phyloP scores from a whole-genome alignment of 352 stramenopile genomes.

The Pythium volutum region DNA sequence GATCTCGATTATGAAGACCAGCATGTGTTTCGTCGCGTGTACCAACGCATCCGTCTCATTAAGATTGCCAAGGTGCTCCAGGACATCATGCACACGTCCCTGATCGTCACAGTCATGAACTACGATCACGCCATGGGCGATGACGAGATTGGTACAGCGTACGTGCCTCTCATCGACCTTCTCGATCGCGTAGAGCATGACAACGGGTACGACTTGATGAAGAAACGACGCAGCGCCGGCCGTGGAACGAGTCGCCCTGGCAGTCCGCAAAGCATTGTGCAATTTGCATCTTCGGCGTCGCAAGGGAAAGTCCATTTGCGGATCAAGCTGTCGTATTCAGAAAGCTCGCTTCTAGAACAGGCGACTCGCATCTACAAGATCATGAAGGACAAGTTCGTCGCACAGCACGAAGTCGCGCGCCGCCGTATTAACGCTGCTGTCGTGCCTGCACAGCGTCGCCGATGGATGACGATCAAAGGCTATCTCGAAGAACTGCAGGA shows the following conservation, averaged over 20 bases:
- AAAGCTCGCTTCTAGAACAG: slow-evolving; percentile 62
- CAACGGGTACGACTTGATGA: slow-evolving; percentile 53
- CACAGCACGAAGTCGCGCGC: slow-evolving; percentile 48
- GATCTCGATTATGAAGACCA: slow-evolving; percentile 60
- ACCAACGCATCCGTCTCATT: slow-evolving; percentile 49
- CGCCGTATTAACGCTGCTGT: slow-evolving; percentile 59
- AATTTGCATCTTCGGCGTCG: slow-evolving; percentile 9
- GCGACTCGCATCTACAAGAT: slow-evolving; percentile 60
- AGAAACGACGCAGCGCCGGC: slow-evolving; percentile 19
- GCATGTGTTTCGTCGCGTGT: slow-evolving; percentile 40
- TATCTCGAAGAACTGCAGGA: slow-evolving; percentile 53
- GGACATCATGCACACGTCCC: slow-evolving; percentile 54
- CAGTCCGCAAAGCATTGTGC: slow-evolving; percentile 1
- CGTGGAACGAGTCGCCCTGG: background rate
- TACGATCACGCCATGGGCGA: slow-evolving; percentile 45
- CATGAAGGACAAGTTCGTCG: slow-evolving; percentile 61
- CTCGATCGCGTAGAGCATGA: slow-evolving; percentile 57
- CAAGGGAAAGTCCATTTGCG: slow-evolving; percentile 45
- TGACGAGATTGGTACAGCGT: slow-evolving; percentile 49
- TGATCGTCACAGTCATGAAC: slow-evolving; percentile 60
- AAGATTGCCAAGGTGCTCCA: slow-evolving; percentile 57
- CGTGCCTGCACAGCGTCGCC: slow-evolving; percentile 52
- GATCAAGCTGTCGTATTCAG: slow-evolving; percentile 48
- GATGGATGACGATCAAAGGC: slow-evolving; percentile 55
- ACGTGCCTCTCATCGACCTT: slow-evolving; percentile 66